A percentile compares a stretch with the other conserved stretches of the same genome.
Conservation (phyloP, 1,139 yeast genomes). For the Candida sp. region DNA sequence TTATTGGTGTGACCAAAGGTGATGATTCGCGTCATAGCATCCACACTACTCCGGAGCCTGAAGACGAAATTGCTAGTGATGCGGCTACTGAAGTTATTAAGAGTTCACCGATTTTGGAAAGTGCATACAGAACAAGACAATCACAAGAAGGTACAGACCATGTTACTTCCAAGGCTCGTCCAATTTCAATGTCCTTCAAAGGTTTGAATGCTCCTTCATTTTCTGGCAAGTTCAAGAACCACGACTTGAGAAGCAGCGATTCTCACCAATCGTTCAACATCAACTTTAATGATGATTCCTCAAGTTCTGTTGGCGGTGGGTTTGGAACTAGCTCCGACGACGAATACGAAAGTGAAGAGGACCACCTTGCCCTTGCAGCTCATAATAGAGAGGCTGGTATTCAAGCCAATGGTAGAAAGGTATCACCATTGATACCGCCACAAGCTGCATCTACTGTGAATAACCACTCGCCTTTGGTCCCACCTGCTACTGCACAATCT, state of each 20-base stretch:
- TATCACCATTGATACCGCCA: slow-evolving; percentile 7
- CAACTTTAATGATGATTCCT: slow-evolving; percentile 36
- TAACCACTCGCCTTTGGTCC: neutral
- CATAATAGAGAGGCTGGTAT: slow-evolving; percentile 4
- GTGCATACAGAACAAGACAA: slow-evolving; percentile 17
- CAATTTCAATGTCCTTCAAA: slow-evolving; percentile 70
- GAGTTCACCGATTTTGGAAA: slow-evolving; percentile 27
- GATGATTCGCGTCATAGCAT: neutral
- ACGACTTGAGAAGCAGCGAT: slow-evolving; percentile 34
- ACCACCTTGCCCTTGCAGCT: slow-evolving; percentile 8
- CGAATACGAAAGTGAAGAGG: slow-evolving; percentile 21
- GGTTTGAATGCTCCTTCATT: slow-evolving; percentile 66
- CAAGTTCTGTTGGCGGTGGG: slow-evolving; percentile 32
- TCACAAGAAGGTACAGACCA: slow-evolving; percentile 2
- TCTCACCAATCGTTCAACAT: slow-evolving; percentile 50
- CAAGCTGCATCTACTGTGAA: slow-evolving; percentile 9
- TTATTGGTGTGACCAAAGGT: neutral
- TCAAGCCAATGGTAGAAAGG: neutral
- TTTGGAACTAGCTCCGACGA: slow-evolving; percentile 34
- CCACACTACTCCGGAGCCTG: neutral
- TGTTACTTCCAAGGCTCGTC: slow-evolving; percentile 36
- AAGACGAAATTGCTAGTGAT: slow-evolving; percentile 1
- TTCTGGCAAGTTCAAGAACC: slow-evolving; percentile 35
- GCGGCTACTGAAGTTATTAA: slow-evolving; percentile 11
- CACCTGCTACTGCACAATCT: neutral